Evolutionary conservation across 2,329 filamentous ascomycete species (phyloP).

Genomic region (Didymella keratinophila): DNA sequence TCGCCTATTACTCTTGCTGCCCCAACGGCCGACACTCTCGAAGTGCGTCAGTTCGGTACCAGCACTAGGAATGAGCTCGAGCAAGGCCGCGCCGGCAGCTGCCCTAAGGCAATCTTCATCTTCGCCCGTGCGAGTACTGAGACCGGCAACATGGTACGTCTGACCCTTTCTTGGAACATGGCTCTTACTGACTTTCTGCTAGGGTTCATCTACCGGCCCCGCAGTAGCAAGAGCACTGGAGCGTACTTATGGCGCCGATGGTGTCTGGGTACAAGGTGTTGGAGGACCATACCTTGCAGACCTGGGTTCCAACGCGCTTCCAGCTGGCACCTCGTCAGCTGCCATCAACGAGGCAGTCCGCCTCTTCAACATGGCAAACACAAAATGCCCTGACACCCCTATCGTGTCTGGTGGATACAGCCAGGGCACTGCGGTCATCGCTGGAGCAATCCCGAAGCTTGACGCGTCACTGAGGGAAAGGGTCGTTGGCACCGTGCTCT

Average conservation of each 20-base stretch:
- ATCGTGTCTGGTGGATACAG: conserved; percentile 54
- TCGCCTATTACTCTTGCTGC: conserved; percentile 23
- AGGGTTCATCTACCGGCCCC: conserved; percentile 35
- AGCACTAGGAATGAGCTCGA: conserved; percentile 34
- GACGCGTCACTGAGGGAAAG: conserved; percentile 34
- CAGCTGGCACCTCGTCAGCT: conserved; percentile 41
- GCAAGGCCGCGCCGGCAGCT: conserved; percentile 25
- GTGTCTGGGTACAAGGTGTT: conserved; percentile 45
- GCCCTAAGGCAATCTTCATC: conserved; percentile 40
- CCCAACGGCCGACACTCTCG: conserved; percentile 2
- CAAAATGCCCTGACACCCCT: conserved; percentile 49
- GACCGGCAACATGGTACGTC: conserved; percentile 39
- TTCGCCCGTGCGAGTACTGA: conserved; percentile 39
- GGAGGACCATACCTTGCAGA: conserved; percentile 48
- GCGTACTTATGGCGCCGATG: conserved; percentile 31
- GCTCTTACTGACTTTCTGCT: background rate
- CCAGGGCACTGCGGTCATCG: conserved; percentile 53
- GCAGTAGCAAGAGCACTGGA: conserved; percentile 33
- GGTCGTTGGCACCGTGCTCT: conserved; percentile 51
- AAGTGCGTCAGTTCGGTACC: conserved; percentile 26
- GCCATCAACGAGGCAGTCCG: conserved; percentile 47
- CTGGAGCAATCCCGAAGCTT: conserved; percentile 43
- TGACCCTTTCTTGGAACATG: background rate
- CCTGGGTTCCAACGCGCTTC: conserved; percentile 45
- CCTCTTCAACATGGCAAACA: conserved; percentile 48